These are phyloP conservation scores for Capsicum baccatum DNA, from an alignment of 257 asterid species.

Conservation along the genomic window DNA sequence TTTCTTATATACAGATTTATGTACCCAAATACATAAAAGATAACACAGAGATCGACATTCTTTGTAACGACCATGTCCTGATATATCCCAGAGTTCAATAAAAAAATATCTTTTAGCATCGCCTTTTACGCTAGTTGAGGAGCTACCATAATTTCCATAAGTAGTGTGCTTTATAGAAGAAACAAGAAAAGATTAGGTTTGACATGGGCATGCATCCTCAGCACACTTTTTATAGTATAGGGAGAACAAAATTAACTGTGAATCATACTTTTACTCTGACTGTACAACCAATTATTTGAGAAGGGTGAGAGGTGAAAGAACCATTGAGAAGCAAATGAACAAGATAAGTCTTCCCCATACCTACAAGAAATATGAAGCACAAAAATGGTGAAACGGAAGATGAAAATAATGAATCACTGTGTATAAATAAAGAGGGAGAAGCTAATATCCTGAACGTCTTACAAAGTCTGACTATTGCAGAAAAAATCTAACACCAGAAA, in stretches of 20 bases:
- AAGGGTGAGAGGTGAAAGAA: slow-evolving; percentile 73
- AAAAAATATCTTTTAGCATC: slow-evolving; percentile 81
- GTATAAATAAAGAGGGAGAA: not conserved
- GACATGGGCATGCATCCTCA: slow-evolving; percentile 21
- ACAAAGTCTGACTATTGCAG: not conserved
- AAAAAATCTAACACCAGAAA: not conserved
- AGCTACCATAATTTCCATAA: slow-evolving; percentile 70
- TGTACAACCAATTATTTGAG: slow-evolving; percentile 90
- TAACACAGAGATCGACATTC: slow-evolving; percentile 77
- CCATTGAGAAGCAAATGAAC: slow-evolving; percentile 89
- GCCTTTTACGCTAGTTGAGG: slow-evolving; percentile 70
- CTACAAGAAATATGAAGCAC: slow-evolving; percentile 43
- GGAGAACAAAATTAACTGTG: slow-evolving; percentile 18
- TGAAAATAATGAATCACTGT: not conserved
- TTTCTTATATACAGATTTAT: too few relatives aligned
- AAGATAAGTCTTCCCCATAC: slow-evolving; percentile 96
- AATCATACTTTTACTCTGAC: slow-evolving; percentile 77
- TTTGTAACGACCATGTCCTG: slow-evolving; percentile 95
- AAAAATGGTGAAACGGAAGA: slow-evolving; percentile 22
- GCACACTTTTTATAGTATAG: slow-evolving; percentile 28
- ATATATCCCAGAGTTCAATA: slow-evolving; percentile 93
- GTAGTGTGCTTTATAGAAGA: slow-evolving; percentile 70
- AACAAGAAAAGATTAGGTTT: slow-evolving; percentile 24
- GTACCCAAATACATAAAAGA: too few relatives aligned
- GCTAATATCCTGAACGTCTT: not conserved